Percentiles rank a stretch among this genome's conserved stretches.
Conservation (phyloP, 495 filamentous ascomycete genomes). For the Xylaria castorea region DNA sequence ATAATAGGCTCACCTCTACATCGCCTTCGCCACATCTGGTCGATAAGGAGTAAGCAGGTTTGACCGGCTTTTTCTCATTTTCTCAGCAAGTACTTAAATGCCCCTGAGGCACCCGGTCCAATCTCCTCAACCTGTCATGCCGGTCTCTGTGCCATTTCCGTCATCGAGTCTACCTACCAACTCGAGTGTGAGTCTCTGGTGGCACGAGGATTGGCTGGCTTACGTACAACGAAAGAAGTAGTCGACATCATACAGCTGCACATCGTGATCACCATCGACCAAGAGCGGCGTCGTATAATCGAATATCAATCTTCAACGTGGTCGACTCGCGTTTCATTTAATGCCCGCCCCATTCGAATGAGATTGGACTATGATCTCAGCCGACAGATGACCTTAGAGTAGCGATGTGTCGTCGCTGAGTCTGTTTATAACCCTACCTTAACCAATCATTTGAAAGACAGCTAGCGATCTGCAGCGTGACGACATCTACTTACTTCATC, state of each 20-base stretch:
- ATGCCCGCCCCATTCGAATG: neutral
- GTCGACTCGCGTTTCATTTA: constrained; percentile 15
- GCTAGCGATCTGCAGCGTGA: constrained; percentile 1
- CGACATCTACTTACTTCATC: neutral
- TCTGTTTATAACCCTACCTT: neutral
- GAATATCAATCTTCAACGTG: constrained; percentile 16
- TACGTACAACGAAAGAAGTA: neutral
- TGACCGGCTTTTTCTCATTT: neutral
- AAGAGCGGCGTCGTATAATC: neutral
- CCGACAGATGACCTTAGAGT: neutral
- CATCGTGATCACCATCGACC: neutral
- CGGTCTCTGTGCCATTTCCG: constrained; percentile 5
- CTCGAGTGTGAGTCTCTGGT: constrained; percentile 4
- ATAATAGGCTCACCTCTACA: neutral
- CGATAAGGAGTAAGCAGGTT: neutral
- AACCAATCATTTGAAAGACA: neutral
- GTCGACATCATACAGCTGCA: constrained; percentile 15
- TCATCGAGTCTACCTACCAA: constrained; percentile 7
- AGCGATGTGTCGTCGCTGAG: constrained; percentile 4
- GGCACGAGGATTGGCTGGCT: constrained; percentile 18
- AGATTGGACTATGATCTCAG: neutral
- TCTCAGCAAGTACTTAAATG: constrained; percentile 11
- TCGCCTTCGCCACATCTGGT: neutral
- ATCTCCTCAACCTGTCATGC: constrained; percentile 4
- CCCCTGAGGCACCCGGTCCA: neutral